phyloP scores from a whole-genome alignment of 305 asterid genomes.

The Vinca major region DNA sequence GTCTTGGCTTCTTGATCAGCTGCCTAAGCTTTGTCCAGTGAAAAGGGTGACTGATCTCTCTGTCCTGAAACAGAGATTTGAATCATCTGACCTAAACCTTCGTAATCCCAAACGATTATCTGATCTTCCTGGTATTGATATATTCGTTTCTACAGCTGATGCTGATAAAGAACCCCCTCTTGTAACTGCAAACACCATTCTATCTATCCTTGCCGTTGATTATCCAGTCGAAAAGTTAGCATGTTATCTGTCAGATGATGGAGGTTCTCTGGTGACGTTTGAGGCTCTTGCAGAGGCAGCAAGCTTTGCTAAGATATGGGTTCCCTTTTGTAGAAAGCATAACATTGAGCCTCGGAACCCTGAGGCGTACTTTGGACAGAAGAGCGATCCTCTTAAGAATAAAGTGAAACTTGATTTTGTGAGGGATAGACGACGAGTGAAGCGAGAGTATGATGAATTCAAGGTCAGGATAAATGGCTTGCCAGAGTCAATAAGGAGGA shows the following conservation, averaged over 20 bases:
- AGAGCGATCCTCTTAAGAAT: slow-evolving; percentile 68
- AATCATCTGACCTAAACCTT: slow-evolving; percentile 60
- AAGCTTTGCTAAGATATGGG: slow-evolving; percentile 80
- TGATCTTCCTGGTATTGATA: slow-evolving; percentile 81
- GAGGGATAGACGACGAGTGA: slow-evolving; percentile 66
- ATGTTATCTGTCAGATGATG: slow-evolving; percentile 79
- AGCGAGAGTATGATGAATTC: slow-evolving; percentile 79
- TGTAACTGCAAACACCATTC: slow-evolving; percentile 87
- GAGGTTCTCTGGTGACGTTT: slow-evolving; percentile 78
- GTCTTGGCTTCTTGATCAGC: slow-evolving; percentile 87
- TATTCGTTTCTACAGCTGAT: slow-evolving; percentile 88
- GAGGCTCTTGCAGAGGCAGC: slow-evolving; percentile 94
- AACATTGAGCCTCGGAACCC: slow-evolving; percentile 79
- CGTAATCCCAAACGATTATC: slow-evolving; percentile 70
- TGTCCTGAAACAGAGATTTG: slow-evolving; percentile 64
- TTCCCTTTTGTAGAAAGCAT: slow-evolving; percentile 74
- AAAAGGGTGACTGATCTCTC: slow-evolving; percentile 62
- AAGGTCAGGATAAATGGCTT: slow-evolving; percentile 77
- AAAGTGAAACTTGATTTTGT: slow-evolving; percentile 68
- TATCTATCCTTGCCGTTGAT: slow-evolving; percentile 83
- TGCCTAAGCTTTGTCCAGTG: slow-evolving; percentile 83
- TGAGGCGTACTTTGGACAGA: slow-evolving; percentile 69
- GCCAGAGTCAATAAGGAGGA: slow-evolving; percentile 64
- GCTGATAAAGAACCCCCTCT: slow-evolving; percentile 83
- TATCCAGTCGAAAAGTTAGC: slow-evolving; percentile 83